phyloP scores from a whole-genome alignment of 495 filamentous ascomycete species.

The Halenospora varia region DNA sequence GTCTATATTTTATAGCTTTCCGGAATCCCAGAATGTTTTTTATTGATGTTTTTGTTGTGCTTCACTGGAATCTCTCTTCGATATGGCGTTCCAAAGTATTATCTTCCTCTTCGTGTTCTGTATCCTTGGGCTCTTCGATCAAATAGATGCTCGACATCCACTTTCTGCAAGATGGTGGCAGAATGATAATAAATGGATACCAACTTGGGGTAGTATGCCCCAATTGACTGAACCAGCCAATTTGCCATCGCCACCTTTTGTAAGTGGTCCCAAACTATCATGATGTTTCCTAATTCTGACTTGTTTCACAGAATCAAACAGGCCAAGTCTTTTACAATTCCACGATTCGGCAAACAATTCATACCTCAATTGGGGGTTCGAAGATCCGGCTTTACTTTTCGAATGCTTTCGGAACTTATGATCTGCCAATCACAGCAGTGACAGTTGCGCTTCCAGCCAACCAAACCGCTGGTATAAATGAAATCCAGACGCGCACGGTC shows the following conservation, averaged over 20 bases:
- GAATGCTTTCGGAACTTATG: conserved; percentile 58
- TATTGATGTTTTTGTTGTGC: neutral
- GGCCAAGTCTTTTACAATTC: conserved; percentile 34
- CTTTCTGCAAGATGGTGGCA: neutral
- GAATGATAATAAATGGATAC: conserved; percentile 44
- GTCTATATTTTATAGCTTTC: neutral
- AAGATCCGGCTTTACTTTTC: conserved; percentile 60
- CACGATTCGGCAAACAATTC: conserved; percentile 64
- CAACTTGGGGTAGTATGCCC: conserved; percentile 56
- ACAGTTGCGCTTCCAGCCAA: conserved; percentile 51
- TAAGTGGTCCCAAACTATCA: conserved; percentile 27
- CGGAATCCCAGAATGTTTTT: neutral
- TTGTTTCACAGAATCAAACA: neutral
- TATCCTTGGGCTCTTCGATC: neutral
- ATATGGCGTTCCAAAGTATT: neutral
- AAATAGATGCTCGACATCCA: neutral
- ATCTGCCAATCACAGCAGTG: conserved; percentile 56
- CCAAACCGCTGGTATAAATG: conserved; percentile 45
- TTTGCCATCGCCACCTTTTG: conserved; percentile 50
- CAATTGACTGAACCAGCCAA: conserved; percentile 53
- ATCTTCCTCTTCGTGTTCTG: neutral
- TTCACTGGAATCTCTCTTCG: neutral
- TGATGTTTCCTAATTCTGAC: neutral
- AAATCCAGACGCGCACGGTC: conserved; percentile 46
- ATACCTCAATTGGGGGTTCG: conserved; percentile 49